Conservation (phyloP, 352 stramenopile species). For the Phytophthora hibernalis region DNA sequence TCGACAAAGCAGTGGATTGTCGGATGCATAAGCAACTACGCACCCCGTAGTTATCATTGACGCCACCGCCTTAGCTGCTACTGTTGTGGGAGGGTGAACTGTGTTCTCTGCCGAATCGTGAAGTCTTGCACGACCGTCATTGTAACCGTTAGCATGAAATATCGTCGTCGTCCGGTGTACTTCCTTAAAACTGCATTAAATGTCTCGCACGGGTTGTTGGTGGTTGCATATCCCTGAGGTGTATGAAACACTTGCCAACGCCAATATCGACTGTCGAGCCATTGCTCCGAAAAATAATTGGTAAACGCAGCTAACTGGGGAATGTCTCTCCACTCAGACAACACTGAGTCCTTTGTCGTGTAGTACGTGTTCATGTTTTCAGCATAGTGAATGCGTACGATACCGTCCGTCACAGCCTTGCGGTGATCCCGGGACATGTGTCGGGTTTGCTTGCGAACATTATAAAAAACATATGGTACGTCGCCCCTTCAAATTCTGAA, state of each 20-base stretch:
- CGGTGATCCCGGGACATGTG: background rate
- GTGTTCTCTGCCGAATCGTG: background rate
- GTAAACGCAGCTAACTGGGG: background rate
- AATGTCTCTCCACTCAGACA: background rate
- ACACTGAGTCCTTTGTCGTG: background rate
- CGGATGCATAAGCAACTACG: background rate
- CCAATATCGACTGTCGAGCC: conserved; percentile 18
- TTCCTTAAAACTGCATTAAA: no score
- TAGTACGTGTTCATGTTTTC: conserved; percentile 11
- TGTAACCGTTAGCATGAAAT: conserved; percentile 13
- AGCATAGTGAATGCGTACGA: no score
- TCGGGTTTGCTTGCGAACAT: conserved; percentile 5
- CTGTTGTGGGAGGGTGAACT: background rate
- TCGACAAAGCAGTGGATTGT: conserved; percentile 1
- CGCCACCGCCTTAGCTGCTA: conserved; percentile 1
- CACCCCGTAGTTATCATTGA: conserved; percentile 1
- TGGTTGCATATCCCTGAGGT: conserved; percentile 5
- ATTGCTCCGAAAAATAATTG: conserved; percentile 1
- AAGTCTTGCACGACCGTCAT: conserved; percentile 7
- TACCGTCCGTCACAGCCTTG: conserved; percentile 4
- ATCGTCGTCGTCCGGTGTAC: conserved; percentile 10
- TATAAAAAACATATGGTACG: conserved; percentile 8
- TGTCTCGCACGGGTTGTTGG: no score
- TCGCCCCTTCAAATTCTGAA: background rate
- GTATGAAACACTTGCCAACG: conserved; percentile 23